Evolutionary conservation across 257 asterid genomes (phyloP), one percentile per base, ranked within the genome.

Genomic region (Solanum medicagineum): DNA sequence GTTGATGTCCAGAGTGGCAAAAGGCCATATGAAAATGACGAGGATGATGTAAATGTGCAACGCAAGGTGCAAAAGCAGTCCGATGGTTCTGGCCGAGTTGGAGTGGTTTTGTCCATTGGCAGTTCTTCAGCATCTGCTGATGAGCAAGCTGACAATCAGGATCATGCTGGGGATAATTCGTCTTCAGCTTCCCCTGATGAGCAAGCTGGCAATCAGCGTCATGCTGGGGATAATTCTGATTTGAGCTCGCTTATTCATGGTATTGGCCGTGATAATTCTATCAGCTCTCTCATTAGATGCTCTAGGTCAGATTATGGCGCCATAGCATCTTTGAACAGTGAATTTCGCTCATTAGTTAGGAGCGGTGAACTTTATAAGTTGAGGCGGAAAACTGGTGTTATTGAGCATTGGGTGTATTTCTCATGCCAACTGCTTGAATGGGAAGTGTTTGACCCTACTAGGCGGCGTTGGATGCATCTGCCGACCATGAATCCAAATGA

Each of bases 401-500:
- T 97, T 16, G 99, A 97, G 91, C 98, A 95, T 88, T 97, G 99
- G 99, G 97, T 97, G 83, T 97, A 95, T 82, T 94, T 97, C 84
- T 95, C 99, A 0, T 92, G 99, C 94, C 97, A 93, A 85, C 87
- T 92, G 84, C 97, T 91, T n/a, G 98, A 94, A 83, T 97, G 99
- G 99, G 98, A 93, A 32, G 98, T 98, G 2, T 97, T 97, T 77
- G 99, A 97, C 89, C 99, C 99, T 19, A 87, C 15, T 63, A 88
- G 98, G 53, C 94, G 93, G 79, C 96, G 90, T 85, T 97, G 99
- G 99, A 95, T 97, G 98, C 94, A 89, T 56, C 77, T 97, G 42
- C 99, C 99, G 6, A 86, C 87, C 17, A 94, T 95, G 98, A 86
- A 89, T 42, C 91, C 96, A 8, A 92, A 97, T 7, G 95, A 95